phyloP scores from a whole-genome alignment of 2,329 filamentous ascomycete species.

The Geosmithia morbida region DNA sequence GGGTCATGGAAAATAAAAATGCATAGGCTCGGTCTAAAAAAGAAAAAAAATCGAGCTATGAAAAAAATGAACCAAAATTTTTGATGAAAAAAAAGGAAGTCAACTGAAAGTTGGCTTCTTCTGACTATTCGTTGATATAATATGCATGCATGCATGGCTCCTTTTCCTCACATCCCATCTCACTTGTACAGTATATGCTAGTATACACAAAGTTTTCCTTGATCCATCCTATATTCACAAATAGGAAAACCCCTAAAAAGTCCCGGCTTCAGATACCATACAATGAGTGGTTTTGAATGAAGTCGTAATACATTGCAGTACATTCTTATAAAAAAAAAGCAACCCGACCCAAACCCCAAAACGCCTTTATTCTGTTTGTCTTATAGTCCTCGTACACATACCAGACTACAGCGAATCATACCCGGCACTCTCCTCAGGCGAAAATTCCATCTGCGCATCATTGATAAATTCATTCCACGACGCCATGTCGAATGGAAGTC shows the following conservation, averaged over 20 bases:
- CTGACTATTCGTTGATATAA: not conserved
- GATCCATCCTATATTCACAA: not conserved
- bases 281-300: not conserved
- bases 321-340: not conserved
- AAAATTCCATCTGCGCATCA: constrained; percentile 20
- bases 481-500: constrained; percentile 13
- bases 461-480: constrained; percentile 29
- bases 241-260: not conserved
- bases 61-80: constrained; percentile 22
- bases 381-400: not conserved
- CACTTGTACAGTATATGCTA: not conserved
- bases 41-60: constrained; percentile 24
- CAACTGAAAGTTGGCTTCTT: too few species aligned
- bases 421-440: constrained; percentile 9
- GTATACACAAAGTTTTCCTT: not conserved
- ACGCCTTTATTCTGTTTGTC: not conserved
- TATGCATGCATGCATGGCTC: not conserved
- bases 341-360: not conserved
- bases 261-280: not conserved
- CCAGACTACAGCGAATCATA: constrained; percentile 1
- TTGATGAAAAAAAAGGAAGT: constrained; percentile 4
- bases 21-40: constrained; percentile 33
- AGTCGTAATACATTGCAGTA: too few species aligned
- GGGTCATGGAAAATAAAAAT: constrained; percentile 45
- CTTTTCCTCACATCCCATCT: not conserved